Percentiles rank a stretch among this genome's conserved stretches.
Conservation (phyloP, 345 rosid species). For the Eucalyptus melliodora region DNA sequence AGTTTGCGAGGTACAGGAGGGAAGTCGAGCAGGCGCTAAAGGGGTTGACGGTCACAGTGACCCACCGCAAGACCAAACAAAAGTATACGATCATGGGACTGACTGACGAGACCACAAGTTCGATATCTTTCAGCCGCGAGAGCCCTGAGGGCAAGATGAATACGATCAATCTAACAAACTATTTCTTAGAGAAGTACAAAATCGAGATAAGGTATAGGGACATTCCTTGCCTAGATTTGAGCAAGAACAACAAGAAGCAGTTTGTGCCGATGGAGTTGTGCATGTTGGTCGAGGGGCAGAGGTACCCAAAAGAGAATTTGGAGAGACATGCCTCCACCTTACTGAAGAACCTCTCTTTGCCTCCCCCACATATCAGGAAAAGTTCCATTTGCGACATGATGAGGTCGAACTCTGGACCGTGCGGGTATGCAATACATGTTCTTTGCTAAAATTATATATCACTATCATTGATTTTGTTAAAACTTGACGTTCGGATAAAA, state of each 20-base stretch:
- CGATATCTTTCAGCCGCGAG: constrained; percentile 17
- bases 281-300: constrained; percentile 65
- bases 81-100: constrained; percentile 37
- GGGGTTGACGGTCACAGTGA: constrained; percentile 48
- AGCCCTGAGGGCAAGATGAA: constrained; percentile 29
- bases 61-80: constrained; percentile 59
- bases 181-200: constrained; percentile 43
- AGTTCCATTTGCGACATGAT: constrained; percentile 37
- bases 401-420: constrained; percentile 39
- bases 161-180: constrained; percentile 22
- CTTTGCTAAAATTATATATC: background rate
- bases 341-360: constrained; percentile 40
- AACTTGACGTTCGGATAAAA: background rate
- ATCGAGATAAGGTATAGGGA: constrained; percentile 28
- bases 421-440: constrained; percentile 33
- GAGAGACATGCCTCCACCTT: constrained; percentile 14
- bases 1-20: constrained; percentile 4
- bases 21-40: constrained; percentile 33
- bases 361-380: constrained; percentile 25
- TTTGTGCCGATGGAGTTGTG: constrained; percentile 82
- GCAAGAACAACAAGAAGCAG: constrained; percentile 37
- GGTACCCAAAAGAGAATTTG: constrained; percentile 58
- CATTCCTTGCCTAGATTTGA: constrained; percentile 67
- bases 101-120: constrained; percentile 19
- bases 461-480: background rate